phyloP scores from a whole-genome alignment of 176 grass and related monocot genomes.

The Saccharum officinarum region DNA sequence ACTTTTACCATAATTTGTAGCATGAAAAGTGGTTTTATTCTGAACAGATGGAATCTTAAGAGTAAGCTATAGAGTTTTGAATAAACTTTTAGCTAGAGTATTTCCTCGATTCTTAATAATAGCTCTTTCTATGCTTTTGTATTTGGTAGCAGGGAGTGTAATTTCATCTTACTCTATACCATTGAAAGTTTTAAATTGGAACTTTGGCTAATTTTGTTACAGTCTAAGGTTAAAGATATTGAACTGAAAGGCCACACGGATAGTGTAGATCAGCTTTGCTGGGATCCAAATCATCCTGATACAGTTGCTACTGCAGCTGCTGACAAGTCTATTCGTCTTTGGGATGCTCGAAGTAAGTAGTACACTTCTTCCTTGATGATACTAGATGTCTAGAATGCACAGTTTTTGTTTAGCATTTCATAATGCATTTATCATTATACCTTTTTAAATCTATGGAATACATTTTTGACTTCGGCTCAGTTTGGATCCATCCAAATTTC shows the following conservation, averaged over 20 bases:
- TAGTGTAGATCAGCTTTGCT: conserved; percentile 98
- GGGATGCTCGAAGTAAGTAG: conserved; percentile 95
- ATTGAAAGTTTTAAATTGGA: conserved; percentile 8
- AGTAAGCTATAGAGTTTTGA: conserved; percentile 18
- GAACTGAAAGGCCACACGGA: conserved; percentile 98
- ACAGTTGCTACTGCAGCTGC: conserved; percentile 96
- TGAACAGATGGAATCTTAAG: neutral
- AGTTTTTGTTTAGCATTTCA: conserved; percentile 27
- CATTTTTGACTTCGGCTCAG: neutral
- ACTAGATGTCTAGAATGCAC: neutral
- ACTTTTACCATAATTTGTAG: conserved; percentile 6
- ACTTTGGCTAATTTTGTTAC: conserved; percentile 39
- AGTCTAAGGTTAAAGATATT: conserved; percentile 97
- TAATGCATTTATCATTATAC: conserved; percentile 19
- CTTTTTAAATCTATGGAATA: conserved; percentile 1
- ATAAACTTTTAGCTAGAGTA: conserved; percentile 13
- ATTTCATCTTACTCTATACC: conserved; percentile 1
- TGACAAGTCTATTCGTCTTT: conserved; percentile 93
- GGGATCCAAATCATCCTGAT: conserved; percentile 98
- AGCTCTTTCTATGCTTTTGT: neutral
- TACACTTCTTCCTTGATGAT: conserved; percentile 19
- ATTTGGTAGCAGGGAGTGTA: neutral
- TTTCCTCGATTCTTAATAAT: conserved; percentile 10
- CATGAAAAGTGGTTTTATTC: conserved; percentile 2
- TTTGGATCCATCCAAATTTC: neutral